Base-by-base conservation (phyloP, 768 basidiomycete genomes). In the Tubosaeta sp. region DNA sequence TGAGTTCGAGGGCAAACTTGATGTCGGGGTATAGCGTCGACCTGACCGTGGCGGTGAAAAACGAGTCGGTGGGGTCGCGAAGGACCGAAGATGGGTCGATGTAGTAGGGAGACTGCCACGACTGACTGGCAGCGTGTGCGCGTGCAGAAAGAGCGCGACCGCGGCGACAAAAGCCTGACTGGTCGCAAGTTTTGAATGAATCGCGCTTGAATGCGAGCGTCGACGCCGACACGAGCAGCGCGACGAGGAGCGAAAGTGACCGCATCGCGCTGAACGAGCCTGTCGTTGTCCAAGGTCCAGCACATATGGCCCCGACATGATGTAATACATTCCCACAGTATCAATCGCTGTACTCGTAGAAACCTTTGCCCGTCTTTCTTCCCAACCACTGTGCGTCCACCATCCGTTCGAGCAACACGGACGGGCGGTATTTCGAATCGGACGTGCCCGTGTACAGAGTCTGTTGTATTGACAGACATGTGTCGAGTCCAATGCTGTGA, bases 381-480 rank as follows among this genome's bases (percentile, higher is more conserved):
- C 95, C 95, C 47, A 88, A 78, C 90, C 91, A 98, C 46, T 88
- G 85, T 17, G 95, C 95, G 65, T 95, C 91, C 5, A 98, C 95
- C 95, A 98, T 97, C 33, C 92, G 80, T 62, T 93, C 89, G 9
- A 98, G 79, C 16, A 98, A 77, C 25, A 94, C 77, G 54, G 87
- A 86, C 0, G 95, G 95, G 6, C 95, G 84, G 70, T 98, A 97
- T 69, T 98, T 98, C 9, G 88, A 89, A 70, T 98, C 95, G 0
- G 88, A 82, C 9, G 92, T 95, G 51, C 93, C 92, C 46, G 79
- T 80, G 58, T 94, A 90, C 6, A 97, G 77, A 0, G 91, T 93
- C 65, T 89, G 83, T 61, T 95, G 93, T 62, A 97, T 97, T 4
- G 90, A 84, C 12, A 97, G 81, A 67, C 95, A 97, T 10, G 95